Evolutionary conservation across 805 yeast genomes (phyloP).

Genomic region (Wickerhamomyces xylosicus): DNA sequence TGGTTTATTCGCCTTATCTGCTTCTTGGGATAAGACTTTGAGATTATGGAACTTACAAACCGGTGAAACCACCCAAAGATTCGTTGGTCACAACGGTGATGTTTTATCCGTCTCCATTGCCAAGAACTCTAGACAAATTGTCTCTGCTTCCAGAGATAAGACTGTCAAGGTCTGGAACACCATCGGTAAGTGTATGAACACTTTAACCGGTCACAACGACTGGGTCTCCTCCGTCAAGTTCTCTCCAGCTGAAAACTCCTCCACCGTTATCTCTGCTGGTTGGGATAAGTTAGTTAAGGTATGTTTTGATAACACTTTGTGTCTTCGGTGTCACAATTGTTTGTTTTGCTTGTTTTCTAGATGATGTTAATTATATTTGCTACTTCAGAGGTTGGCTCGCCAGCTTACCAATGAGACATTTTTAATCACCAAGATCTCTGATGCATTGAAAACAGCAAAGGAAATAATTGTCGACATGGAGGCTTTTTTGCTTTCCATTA

Average conservation of each 20-base stretch:
- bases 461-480: neutral
- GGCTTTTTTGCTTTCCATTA: neutral
- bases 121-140: slow-evolving; percentile 93
- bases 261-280: slow-evolving; percentile 92
- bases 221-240: slow-evolving; percentile 98
- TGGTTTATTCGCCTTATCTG: slow-evolving; percentile 95
- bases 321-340: neutral
- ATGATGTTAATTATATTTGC: slow-evolving; percentile 93
- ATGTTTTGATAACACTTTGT: slow-evolving; percentile 40
- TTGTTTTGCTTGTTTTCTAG: slow-evolving; percentile 19
- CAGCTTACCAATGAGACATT: slow-evolving; percentile 86
- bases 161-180: slow-evolving; percentile 99
- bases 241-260: slow-evolving; percentile 65
- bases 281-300: slow-evolving; percentile 99
- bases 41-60: slow-evolving; percentile 96
- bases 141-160: slow-evolving; percentile 98
- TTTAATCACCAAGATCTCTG: slow-evolving; percentile 99
- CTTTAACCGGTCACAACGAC: slow-evolving; percentile 93
- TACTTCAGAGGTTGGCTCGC: slow-evolving; percentile 85
- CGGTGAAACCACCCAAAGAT: slow-evolving; percentile 90
- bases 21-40: slow-evolving; percentile 99
- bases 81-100: slow-evolving; percentile 96
- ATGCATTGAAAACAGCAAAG: slow-evolving; percentile 25
- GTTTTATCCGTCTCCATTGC: slow-evolving; percentile 96
- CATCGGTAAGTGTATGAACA: slow-evolving; percentile 92